Base-by-base conservation (phyloP, 1,284 basidiomycete genomes). In the Fereydounia khargensis region DNA sequence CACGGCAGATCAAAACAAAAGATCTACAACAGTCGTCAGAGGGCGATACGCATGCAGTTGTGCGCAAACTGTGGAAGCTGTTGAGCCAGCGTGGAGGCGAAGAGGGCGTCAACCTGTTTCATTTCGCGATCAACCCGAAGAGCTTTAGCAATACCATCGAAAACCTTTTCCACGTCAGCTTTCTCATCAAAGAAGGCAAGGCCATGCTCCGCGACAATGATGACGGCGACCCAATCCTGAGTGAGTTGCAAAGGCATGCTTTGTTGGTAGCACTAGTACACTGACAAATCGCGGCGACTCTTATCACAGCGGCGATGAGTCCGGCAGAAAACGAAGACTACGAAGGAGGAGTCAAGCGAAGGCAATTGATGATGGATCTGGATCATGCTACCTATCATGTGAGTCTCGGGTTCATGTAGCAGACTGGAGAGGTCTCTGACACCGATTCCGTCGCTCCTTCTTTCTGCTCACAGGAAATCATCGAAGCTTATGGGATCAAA, bases 141-240 rank as follows among this genome's bases (percentile, higher is more conserved):
- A 86, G 89, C 63, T 95, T 90, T 68, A 85, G 86, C 0, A 91
- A 95, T 73, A 89, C 89, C 0, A 88, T 95, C 17, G 91, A 95
- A 77, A 95, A 95, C 71, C 79, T 94, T 17, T 95, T 95, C 74
- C 89, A 94, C 67, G 81, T 94, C 2, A 91, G 90, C 0, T 95
- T 95, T 77, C 80, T 92, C 41, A 86, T 95, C 38, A 81, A 87
- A 35, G 89, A 94, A 63, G 88, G 86, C 11, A 84, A 83, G 68
- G 88, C 85, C 36, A 84, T 59, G 4, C 46, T 75, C 18, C 39
- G 56, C 6, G 25, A 82, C 82, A 33, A 80, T 35, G 79, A 84
- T 4, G 78, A 85, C 0, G 85, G 84, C 1, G 86, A 88, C 65
- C 86, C 86, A 3, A 77, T 85, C 6, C 82, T 91, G 28, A 85